These are phyloP conservation scores for Venturiaceae sp. DNA, from an alignment of 2,329 filamentous ascomycete species.

Conservation along the genomic window DNA sequence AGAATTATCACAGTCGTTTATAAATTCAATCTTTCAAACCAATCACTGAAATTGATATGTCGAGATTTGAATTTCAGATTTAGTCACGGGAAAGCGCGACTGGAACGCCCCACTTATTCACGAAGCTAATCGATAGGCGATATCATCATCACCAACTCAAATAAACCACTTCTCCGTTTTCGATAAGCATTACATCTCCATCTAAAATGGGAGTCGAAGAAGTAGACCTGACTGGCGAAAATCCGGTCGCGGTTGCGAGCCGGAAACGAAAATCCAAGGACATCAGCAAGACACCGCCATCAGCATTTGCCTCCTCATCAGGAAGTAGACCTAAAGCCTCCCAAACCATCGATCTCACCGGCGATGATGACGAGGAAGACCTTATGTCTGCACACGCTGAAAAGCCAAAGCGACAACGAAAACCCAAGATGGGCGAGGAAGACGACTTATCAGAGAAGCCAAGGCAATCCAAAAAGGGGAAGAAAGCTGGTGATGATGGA, in stretches of 20 bases:
- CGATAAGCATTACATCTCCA: neutral
- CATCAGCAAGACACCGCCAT: neutral
- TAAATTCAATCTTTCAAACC: too few relatives aligned
- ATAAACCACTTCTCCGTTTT: neutral
- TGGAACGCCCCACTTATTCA: too few relatives aligned
- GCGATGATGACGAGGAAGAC: neutral
- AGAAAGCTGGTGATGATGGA: slow-evolving; percentile 7
- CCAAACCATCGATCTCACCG: neutral
- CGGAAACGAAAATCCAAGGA: neutral
- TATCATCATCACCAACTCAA: neutral
- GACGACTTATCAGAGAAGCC: neutral
- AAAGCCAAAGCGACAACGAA: neutral
- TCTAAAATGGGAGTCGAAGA: slow-evolving; percentile 1
- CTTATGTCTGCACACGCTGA: neutral
- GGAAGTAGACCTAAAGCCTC: neutral
- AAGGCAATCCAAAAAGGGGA: neutral
- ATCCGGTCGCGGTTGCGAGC: neutral
- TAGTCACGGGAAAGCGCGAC: too few relatives aligned
- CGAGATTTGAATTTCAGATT: too few relatives aligned
- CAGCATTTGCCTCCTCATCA: neutral
- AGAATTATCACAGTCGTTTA: too few relatives aligned
- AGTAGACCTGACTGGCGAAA: neutral
- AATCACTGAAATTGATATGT: too few relatives aligned
- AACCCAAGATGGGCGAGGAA: neutral
- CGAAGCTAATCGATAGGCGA: too few relatives aligned